Evolutionary conservation across 1,284 basidiomycete species (phyloP), one percentile per base, ranked within the genome.

Genomic region (Gomphus bonarii): DNA sequence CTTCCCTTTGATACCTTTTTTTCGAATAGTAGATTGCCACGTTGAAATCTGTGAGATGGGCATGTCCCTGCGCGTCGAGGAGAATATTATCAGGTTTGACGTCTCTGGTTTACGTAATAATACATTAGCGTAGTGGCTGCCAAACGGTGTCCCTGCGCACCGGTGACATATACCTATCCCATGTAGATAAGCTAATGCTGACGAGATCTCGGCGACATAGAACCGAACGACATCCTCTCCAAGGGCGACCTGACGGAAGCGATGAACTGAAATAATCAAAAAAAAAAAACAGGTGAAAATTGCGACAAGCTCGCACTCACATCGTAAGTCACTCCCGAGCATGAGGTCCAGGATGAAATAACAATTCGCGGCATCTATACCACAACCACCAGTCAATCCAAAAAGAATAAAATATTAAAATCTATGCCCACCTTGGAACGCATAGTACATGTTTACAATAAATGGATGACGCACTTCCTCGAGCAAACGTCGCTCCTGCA

Each of bases 311-410:
- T 48, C 61, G 47, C 14, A 76, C 89, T 65, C 68, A 93, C 91
- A 97, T 63, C 95, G 78, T 63, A 98, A 71, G 71, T 97, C 94
- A 9, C 95, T 95, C 25, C 95, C 95, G 1, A 97, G 75, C 95
- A 98, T 97, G 50, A 97, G 78, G 69, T 98, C 95, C 58, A 97
- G 75, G 9, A 97, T 94, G 73, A 97, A 97, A 78, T 97, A 98
- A 67, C 95, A 93, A 68, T 97, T 97, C 66, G 93, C 88, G 66
- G 97, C 94, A 67, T 98, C 53, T 55, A 18, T n/a, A 47, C 28
- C 2, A 40, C 18, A 22, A 11, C 2, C 14, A 3, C 20, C 8
- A 16, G 10, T 50, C 11, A 31, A 25, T 25, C 25, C 25, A 25
- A 25, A 25, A 53, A 40, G 25, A 55, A 55, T 4, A 18, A 31